Evolutionary conservation across 139 green algal genomes (phyloP).

Genomic region (Chlamydomonas schloesseri): DNA sequence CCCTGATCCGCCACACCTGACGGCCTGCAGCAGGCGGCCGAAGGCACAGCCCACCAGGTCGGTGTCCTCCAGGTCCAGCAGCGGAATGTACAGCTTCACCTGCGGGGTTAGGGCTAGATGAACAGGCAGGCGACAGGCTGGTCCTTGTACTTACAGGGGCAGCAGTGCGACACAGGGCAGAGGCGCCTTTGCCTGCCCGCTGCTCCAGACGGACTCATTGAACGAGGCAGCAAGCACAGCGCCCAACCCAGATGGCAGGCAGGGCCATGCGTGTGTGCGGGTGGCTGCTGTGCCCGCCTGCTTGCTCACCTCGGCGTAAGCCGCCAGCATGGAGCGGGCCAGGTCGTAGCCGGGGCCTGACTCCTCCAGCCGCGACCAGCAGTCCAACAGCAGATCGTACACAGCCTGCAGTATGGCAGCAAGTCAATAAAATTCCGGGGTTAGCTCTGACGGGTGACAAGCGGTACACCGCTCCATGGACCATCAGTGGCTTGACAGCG

Average conservation of each 20-base stretch:
- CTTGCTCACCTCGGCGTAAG: not conserved
- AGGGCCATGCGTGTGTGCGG: too few species aligned
- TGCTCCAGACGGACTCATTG: rapidly evolving
- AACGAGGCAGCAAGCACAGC: not conserved
- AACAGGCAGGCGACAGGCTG: too few species aligned
- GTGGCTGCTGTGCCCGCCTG: too few species aligned
- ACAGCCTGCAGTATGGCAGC: conserved; percentile 64
- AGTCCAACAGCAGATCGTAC: conserved; percentile 68
- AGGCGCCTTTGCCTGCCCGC: too few species aligned
- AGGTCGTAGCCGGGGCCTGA: conserved; percentile 63
- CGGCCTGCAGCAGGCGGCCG: conserved; percentile 57
- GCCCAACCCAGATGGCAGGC: not conserved
- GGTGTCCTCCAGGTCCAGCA: conserved; percentile 71
- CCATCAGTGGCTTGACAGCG: too few species aligned
- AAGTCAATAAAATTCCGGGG: too few species aligned
- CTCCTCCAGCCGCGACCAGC: conserved; percentile 65
- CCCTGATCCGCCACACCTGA: too few species aligned
- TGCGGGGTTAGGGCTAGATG: too few species aligned
- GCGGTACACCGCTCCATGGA: too few species aligned
- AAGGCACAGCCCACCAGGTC: conserved; percentile 63
- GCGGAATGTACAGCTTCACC: conserved; percentile 71
- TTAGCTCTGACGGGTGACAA: too few species aligned
- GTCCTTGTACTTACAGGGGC: too few species aligned
- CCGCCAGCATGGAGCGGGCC: conserved; percentile 66
- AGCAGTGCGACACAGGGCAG: too few species aligned